Base-by-base conservation (phyloP, 73 alveolate genomes). In the Paramecium octaurelia region DNA sequence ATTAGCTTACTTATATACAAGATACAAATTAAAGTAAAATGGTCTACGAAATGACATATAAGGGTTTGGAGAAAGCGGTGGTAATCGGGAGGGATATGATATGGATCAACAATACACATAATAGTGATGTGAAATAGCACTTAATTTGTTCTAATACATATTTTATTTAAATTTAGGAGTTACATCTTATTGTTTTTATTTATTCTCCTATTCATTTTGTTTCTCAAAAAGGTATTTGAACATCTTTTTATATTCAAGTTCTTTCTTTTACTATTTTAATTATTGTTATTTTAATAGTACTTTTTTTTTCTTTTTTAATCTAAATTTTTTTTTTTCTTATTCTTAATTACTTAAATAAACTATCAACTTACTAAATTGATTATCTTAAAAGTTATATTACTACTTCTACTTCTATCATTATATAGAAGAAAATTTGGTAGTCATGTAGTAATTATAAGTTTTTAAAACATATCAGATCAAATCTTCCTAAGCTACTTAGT, bases 1-100 rank as follows among this genome's bases (percentile, higher is more conserved):
- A 16, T 80, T 80, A 73, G 91, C 91, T 23, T 80, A 80, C n/a
- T 36, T 75, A 38, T 80, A 73, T 73, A 12, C 57, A 36, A 73
- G 59, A 73, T 73, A 73, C 31, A 73, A 11, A 73, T 36, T 40
- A 16, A 31, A 73, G 38, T 6, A 73, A 73, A 43, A 6, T 36
- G 24, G 20, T 9, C 38, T 64, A 50, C 0, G 4, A 12, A 34
- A 2, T 64, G 84, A 64, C 1, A 64, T 64, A 31, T 8, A 64
- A 64, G 84, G 84, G 5, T 64, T 64, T 24, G 48, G 48, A 11
- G 84, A 64, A 31, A 34, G 84, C 8, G 24, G 29, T 27, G 24
- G 29, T 4, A 20, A 64, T 64, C 18, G 14, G 8, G 46, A 34
- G 14, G 84, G 84, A 11, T 64, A 64, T 64, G 84, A 64, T 24